phyloP scores from a whole-genome alignment of 1,139 yeast species.

The Geotrichum aggregatum region DNA sequence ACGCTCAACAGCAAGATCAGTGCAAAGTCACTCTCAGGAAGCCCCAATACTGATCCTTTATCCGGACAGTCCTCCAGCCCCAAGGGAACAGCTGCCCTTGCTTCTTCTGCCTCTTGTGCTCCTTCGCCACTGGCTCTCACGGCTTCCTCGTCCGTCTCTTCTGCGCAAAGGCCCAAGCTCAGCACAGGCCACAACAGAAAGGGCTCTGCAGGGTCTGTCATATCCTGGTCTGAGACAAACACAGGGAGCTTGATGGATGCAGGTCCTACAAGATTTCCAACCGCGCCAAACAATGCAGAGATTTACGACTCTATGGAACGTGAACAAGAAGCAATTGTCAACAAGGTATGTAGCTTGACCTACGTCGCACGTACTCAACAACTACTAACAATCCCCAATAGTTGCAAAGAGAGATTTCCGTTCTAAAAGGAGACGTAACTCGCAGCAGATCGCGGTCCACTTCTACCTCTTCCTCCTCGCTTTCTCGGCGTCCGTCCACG shows the following conservation, averaged over 20 bases:
- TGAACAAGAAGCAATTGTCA: slow-evolving; percentile 41
- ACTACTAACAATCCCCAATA: slow-evolving; percentile 8
- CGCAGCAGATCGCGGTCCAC: slow-evolving; percentile 35
- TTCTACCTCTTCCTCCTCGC: slow-evolving; percentile 32
- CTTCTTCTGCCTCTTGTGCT: background rate
- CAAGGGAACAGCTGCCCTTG: background rate
- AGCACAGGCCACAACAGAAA: background rate
- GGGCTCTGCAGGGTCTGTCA: slow-evolving; percentile 5
- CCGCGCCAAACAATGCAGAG: slow-evolving; percentile 17
- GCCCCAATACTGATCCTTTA: background rate
- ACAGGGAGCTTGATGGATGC: background rate
- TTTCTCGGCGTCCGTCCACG: slow-evolving; percentile 34
- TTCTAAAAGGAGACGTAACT: slow-evolving; percentile 31
- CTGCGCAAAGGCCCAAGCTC: background rate
- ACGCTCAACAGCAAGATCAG: slow-evolving; percentile 27
- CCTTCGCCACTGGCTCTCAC: background rate
- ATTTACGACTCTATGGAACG: slow-evolving; percentile 23
- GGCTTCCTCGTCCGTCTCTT: background rate
- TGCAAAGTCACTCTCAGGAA: slow-evolving; percentile 7
- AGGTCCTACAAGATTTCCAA: slow-evolving; percentile 20
- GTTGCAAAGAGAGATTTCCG: slow-evolving; percentile 38
- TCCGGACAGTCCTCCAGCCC: background rate
- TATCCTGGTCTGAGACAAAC: slow-evolving; percentile 7
- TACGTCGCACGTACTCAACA: background rate
- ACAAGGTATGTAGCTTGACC: slow-evolving; percentile 25